phyloP scores from a whole-genome alignment of 352 stramenopile genomes.

The Globisporangium viniferum region DNA sequence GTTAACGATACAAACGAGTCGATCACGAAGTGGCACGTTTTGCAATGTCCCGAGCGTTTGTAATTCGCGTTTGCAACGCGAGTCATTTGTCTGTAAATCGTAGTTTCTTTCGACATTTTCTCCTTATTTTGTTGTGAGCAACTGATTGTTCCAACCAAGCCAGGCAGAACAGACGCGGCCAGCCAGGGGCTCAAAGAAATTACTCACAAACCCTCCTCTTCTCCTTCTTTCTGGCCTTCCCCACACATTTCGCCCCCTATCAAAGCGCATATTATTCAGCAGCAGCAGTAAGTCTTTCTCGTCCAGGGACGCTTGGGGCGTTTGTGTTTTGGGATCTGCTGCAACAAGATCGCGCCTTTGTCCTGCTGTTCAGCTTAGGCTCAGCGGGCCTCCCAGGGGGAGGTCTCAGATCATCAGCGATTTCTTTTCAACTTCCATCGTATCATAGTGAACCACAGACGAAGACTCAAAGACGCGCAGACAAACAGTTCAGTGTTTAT shows the following conservation, averaged over 20 bases:
- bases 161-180: not conserved
- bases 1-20: not conserved
- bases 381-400: too few species aligned
- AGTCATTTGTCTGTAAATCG: not conserved
- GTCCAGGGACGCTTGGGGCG: too few species aligned
- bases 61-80: slow-evolving; percentile 1
- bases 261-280: too few species aligned
- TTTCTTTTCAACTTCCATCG: not conserved
- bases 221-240: not conserved
- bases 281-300: too few species aligned
- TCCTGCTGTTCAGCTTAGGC: too few species aligned
- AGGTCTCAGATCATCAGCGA: not conserved
- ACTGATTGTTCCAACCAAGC: not conserved
- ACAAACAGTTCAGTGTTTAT: not conserved
- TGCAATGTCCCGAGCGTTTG: not conserved
- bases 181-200: not conserved
- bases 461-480: not conserved
- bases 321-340: too few species aligned
- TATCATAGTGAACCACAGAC: not conserved
- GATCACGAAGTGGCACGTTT: not conserved
- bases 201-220: not conserved
- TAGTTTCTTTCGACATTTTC: not conserved
- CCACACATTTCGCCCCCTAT: too few species aligned
- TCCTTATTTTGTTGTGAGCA: not conserved
- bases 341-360: too few species aligned